A percentile compares a stretch with the other conserved stretches of the same genome.
Conservation (phyloP, 768 basidiomycete species). For the Mycena albidolilacea region DNA sequence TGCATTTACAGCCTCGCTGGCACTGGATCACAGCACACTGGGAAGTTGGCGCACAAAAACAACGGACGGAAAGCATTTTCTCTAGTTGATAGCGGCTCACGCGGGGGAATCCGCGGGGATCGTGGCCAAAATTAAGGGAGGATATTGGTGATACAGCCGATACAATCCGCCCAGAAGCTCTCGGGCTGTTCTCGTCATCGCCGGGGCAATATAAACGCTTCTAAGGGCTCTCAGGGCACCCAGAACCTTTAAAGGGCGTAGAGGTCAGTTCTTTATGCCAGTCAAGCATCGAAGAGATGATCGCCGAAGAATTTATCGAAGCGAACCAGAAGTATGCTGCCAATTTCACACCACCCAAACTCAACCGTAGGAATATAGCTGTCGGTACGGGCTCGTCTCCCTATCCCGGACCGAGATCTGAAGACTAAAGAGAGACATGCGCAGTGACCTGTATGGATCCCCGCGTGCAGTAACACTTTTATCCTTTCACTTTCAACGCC, state of each 20-base stretch:
- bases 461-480: slow-evolving; percentile 57
- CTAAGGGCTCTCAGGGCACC: background rate
- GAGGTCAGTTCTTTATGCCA: background rate
- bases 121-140: background rate
- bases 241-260: background rate
- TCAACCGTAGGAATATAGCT: slow-evolving; percentile 51
- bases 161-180: background rate
- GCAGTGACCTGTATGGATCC: slow-evolving; percentile 71
- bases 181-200: background rate
- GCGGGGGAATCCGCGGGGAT: background rate
- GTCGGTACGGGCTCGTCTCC: slow-evolving; percentile 47
- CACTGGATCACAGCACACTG: too few species aligned
- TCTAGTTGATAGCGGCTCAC: too few species aligned
- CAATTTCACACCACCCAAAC: slow-evolving; percentile 57
- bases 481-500: background rate
- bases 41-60: too few species aligned
- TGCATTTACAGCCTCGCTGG: too few species aligned
- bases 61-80: too few species aligned
- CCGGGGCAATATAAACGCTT: background rate
- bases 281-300: slow-evolving; percentile 8
- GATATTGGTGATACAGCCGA: background rate
- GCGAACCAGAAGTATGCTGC: slow-evolving; percentile 58
- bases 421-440: background rate
- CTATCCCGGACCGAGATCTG: background rate
- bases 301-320: slow-evolving; percentile 7